These are phyloP conservation scores for Plantago coronopus DNA, from an alignment of 305 asterid species.

Conservation along the genomic window DNA sequence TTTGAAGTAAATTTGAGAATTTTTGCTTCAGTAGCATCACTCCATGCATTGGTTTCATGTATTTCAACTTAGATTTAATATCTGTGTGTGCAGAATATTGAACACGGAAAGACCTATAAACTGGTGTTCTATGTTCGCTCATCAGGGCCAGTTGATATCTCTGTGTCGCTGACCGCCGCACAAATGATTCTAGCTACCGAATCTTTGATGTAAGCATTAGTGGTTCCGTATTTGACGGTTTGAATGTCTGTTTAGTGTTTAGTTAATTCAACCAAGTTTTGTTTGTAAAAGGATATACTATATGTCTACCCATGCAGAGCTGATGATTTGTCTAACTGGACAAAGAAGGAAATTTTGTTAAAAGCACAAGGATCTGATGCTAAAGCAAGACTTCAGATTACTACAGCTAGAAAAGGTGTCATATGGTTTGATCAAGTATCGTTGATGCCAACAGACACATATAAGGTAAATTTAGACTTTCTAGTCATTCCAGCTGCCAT, in stretches of 20 bases:
- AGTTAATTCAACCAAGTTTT: conserved; percentile 12
- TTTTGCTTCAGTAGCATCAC: neutral
- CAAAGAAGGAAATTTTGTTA: conserved; percentile 56
- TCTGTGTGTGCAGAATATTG: conserved; percentile 62
- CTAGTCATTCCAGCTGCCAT: too few relatives aligned
- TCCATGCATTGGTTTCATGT: neutral
- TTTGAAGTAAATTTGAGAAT: neutral
- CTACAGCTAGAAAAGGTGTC: conserved; percentile 61
- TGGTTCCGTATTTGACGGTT: neutral
- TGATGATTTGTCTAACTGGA: conserved; percentile 62
- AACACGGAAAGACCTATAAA: conserved; percentile 75
- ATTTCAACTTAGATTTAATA: conserved; percentile 7
- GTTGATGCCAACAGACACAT: conserved; percentile 82
- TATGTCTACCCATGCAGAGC: conserved; percentile 39
- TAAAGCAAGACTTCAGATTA: conserved; percentile 73
- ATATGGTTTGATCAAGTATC: conserved; percentile 97
- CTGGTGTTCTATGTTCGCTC: conserved; percentile 77
- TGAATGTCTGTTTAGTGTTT: conserved; percentile 5
- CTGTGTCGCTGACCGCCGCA: conserved; percentile 67
- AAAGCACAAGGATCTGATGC: conserved; percentile 60
- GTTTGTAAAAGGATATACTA: neutral
- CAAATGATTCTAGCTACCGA: conserved; percentile 54
- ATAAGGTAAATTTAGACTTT: conserved; percentile 46
- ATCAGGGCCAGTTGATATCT: conserved; percentile 46
- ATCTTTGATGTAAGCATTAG: conserved; percentile 51